These are phyloP conservation scores for Aureobasidium subglaciale DNA, from an alignment of 2,329 filamentous ascomycete genomes.

Conservation along the genomic window DNA sequence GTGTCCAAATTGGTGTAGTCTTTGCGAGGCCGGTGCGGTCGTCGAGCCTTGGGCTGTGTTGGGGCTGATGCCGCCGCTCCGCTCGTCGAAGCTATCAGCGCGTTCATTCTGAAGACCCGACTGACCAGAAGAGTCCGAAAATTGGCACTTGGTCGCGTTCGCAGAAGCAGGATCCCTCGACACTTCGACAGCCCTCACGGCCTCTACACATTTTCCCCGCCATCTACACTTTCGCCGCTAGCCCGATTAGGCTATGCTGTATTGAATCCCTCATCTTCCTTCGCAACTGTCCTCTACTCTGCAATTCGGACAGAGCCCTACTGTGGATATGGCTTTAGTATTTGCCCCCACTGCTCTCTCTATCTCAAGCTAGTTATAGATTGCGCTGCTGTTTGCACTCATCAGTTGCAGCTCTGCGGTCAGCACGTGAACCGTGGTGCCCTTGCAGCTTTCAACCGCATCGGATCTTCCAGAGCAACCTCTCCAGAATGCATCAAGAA, in stretches of 20 bases:
- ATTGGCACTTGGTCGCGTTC: background rate
- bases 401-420: no score
- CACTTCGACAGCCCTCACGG: background rate
- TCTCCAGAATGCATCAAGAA: no score
- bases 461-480: no score
- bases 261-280: background rate
- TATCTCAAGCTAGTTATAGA: no score
- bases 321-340: no score
- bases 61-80: slow-evolving; percentile 1
- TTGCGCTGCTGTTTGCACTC: no score
- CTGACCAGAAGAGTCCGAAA: background rate
- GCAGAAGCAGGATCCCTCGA: background rate
- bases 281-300: background rate
- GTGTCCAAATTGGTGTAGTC: slow-evolving; percentile 14
- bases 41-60: background rate
- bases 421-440: no score
- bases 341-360: no score
- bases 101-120: background rate
- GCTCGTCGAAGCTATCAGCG: background rate
- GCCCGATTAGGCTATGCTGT: background rate
- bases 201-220: slow-evolving; percentile 1
- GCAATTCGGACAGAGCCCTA: no score
- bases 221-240: background rate
- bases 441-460: no score
- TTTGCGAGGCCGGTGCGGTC: slow-evolving; percentile 14